These are phyloP conservation scores for Asclepias syriaca DNA, from an alignment of 257 asterid species.

Conservation along the genomic window DNA sequence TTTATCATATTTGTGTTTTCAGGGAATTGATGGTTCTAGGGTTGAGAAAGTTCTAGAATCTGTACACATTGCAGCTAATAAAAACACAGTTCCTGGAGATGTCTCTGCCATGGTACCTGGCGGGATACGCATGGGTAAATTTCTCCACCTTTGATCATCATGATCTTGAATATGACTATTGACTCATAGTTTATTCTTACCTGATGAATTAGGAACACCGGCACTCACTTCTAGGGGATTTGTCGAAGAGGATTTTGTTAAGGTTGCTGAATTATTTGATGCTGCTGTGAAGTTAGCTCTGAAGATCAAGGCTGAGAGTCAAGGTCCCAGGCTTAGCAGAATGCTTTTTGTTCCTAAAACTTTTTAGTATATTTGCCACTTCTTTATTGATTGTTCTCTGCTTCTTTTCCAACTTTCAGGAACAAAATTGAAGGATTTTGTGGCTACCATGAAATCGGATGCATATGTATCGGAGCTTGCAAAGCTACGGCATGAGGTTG, in stretches of 20 bases:
- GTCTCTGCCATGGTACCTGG: conserved; percentile 99
- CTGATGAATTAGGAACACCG: conserved; percentile 62
- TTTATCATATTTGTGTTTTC: conserved; percentile 14
- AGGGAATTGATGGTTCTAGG: conserved; percentile 98
- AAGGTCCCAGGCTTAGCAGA: conserved; percentile 37
- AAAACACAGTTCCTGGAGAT: conserved; percentile 97
- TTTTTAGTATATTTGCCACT: background rate
- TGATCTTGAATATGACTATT: background rate
- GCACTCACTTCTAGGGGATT: conserved; percentile 96
- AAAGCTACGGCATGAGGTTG: conserved; percentile 57
- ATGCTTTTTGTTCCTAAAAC: conserved; percentile 3
- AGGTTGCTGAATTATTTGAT: conserved; percentile 85
- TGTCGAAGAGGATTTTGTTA: conserved; percentile 67
- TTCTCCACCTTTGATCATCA: background rate
- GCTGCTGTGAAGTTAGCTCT: conserved; percentile 84
- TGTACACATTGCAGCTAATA: conserved; percentile 95
- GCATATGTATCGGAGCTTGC: conserved; percentile 44
- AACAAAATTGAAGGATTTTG: conserved; percentile 85
- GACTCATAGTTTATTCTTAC: conserved; percentile 1
- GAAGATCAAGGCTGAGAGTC: conserved; percentile 71
- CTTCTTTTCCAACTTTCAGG: conserved; percentile 41
- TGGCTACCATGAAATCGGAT: conserved; percentile 64
- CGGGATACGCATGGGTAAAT: conserved; percentile 94
- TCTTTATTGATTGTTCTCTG: conserved; percentile 14
- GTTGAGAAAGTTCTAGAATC: conserved; percentile 90